These are phyloP conservation scores for Saccharomycopsis hybrid DNA, from an alignment of 1,139 yeast species.

Conservation along the genomic window DNA sequence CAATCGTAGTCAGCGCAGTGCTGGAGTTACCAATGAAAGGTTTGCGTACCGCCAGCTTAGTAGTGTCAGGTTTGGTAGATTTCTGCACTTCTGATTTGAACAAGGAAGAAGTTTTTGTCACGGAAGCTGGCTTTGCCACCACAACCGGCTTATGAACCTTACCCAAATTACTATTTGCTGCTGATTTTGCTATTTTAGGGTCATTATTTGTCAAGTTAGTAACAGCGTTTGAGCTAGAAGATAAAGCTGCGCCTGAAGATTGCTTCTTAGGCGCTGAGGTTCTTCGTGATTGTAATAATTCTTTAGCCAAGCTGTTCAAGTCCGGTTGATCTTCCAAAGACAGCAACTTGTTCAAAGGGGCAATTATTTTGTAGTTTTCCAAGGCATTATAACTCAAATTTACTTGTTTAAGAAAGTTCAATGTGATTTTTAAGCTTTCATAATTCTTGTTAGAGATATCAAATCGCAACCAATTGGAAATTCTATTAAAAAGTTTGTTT, in stretches of 20 bases:
- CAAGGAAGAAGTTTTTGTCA: neutral
- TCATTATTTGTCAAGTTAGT: no score
- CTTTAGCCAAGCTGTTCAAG: constrained; percentile 24
- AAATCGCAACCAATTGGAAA: constrained; percentile 22
- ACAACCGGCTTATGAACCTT: no score
- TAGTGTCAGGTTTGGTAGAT: no score
- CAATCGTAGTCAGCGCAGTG: no score
- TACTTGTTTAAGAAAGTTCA: constrained; percentile 17
- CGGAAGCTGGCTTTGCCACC: no score
- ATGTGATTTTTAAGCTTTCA: constrained; percentile 5
- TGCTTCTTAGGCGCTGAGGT: neutral
- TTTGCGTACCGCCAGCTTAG: no score
- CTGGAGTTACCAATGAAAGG: no score
- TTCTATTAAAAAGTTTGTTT: constrained; percentile 20
- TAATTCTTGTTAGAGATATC: constrained; percentile 17
- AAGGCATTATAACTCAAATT: constrained; percentile 7
- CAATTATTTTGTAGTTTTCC: constrained; percentile 16
- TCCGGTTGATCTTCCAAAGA: constrained; percentile 7
- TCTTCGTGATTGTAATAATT: constrained; percentile 17
- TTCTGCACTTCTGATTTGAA: no score
- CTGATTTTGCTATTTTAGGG: no score
- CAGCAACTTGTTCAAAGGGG: constrained; percentile 14
- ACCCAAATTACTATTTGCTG: no score
- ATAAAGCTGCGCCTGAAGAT: no score
- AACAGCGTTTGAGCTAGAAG: no score